Base-by-base conservation (phyloP, 371 early-diverging fungal species). In the Mortierella sp. region DNA sequence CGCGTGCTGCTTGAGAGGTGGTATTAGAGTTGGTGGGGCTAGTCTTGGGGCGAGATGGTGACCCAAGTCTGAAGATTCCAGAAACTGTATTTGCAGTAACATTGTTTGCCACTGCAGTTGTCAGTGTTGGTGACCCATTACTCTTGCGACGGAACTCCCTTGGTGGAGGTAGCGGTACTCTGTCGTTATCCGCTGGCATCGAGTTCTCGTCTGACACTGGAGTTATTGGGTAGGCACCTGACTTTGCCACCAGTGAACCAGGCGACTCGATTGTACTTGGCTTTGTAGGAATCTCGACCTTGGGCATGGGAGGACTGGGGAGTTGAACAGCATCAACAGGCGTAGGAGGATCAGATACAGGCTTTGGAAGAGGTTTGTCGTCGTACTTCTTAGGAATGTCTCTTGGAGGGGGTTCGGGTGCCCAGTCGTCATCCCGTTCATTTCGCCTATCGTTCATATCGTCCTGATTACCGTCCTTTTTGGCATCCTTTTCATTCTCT, bases 101-200 rank as follows among this genome's bases (percentile, higher is more conserved):
- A 39, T 13, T 37, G 4, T 19, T 19, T 2, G 51, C 39, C 13
- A 27, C 4, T 0, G 45, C 40, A 8, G 63, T 24, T 14, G 68
- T 31, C 7, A 41, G n/a, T 0, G 44, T 34, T 9, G 60, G 34
- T 6, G 67, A 45, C 12, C 66, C 28, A 2, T 45, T 22, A 28
- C 55, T 63, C 43, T 73, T 65, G n/a, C 63, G 62, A 6, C 63
- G 67, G 43, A 73, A 67, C 28, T 73, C 73, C 43, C 73, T 54
- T 1, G 73, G 73, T 10, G 63, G 67, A 19, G 73, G 72, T 50
- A 72, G 22, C 1, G 72, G 72, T 21, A 54, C 13, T 34, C 53
- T 17, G 37, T 17, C 39, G 17, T 41, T 10, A 25, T 22, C 47
- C 3, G 16, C 28, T 2, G 24, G 47, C 17, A 16, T 28, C 14